Evolutionary conservation across 176 grass and related monocot species (phyloP).

Genomic region (Cenchrus fungigraminus): DNA sequence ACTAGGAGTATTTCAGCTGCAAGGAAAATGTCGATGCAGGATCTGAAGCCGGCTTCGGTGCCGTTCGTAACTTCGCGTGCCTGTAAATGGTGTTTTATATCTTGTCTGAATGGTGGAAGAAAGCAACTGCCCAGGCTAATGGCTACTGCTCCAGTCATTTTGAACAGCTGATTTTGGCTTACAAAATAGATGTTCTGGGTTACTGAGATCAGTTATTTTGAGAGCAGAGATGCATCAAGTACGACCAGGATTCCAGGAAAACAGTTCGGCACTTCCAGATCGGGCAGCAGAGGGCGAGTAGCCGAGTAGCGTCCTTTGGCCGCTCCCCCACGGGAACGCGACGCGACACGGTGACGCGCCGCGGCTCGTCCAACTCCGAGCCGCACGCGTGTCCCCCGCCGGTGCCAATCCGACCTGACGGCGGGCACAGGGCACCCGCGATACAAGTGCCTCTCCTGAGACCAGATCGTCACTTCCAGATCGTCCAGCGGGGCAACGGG

Average conservation of each 20-base stretch:
- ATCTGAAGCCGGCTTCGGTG: not conserved
- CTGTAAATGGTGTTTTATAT: not conserved
- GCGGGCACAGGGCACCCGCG: no score
- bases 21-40: not conserved
- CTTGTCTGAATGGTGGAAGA: no score
- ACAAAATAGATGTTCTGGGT: not conserved
- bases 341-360: not conserved
- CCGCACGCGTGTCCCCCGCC: slow-evolving; percentile 3
- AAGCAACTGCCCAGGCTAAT: no score
- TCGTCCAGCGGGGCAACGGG: not conserved
- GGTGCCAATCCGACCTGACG: not conserved
- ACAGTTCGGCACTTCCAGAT: no score
- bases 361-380: not conserved
- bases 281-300: no score
- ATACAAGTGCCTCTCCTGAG: no score
- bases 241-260: no score
- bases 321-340: no score
- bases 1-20: not conserved
- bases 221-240: not conserved
- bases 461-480: no score
- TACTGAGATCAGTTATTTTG: not conserved
- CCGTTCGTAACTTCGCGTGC: not conserved
- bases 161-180: not conserved
- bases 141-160: not conserved
- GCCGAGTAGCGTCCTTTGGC: no score